phyloP scores from a whole-genome alignment of 1,284 basidiomycete species.

The Sanghuangporus weigelae region DNA sequence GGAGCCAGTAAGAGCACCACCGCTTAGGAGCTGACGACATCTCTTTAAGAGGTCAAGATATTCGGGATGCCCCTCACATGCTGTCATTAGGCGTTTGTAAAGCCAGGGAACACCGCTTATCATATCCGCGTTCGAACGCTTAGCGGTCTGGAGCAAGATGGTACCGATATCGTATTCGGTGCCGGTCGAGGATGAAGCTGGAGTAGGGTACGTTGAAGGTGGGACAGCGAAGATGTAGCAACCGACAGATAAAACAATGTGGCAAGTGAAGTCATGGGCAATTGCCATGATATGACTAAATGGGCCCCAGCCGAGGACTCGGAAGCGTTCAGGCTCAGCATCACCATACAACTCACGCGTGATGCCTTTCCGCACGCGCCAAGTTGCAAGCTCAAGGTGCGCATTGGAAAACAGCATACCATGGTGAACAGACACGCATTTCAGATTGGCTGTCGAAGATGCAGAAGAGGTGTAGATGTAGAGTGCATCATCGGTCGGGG shows the following conservation, averaged over 20 bases:
- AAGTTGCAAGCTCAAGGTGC: slow-evolving; percentile 24
- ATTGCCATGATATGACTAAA: slow-evolving; percentile 30
- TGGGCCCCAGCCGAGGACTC: slow-evolving; percentile 32
- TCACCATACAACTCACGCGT: slow-evolving; percentile 6
- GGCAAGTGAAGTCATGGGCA: slow-evolving; percentile 24
- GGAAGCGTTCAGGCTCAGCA: slow-evolving; percentile 22
- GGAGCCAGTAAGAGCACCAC: slow-evolving; percentile 28
- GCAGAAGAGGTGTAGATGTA: slow-evolving; percentile 33
- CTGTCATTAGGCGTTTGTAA: slow-evolving; percentile 18
- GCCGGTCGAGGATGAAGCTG: neutral
- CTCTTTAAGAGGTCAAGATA: slow-evolving; percentile 19
- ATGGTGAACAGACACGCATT: slow-evolving; percentile 31
- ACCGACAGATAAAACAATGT: slow-evolving; percentile 26
- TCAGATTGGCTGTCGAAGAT: slow-evolving; percentile 29
- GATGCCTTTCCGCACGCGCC: slow-evolving; percentile 25
- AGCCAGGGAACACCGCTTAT: slow-evolving; percentile 20
- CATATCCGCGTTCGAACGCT: slow-evolving; percentile 4
- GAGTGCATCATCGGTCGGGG: slow-evolving; percentile 18
- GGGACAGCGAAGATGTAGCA: slow-evolving; percentile 30
- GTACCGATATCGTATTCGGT: slow-evolving; percentile 18
- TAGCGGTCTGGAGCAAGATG: slow-evolving; percentile 5
- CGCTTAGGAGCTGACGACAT: slow-evolving; percentile 26
- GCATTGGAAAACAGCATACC: slow-evolving; percentile 25
- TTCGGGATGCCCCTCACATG: slow-evolving; percentile 15
- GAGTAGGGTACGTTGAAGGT: slow-evolving; percentile 26